Conservation (phyloP, 306 rosid species). For the Abrus pulchellus region DNA sequence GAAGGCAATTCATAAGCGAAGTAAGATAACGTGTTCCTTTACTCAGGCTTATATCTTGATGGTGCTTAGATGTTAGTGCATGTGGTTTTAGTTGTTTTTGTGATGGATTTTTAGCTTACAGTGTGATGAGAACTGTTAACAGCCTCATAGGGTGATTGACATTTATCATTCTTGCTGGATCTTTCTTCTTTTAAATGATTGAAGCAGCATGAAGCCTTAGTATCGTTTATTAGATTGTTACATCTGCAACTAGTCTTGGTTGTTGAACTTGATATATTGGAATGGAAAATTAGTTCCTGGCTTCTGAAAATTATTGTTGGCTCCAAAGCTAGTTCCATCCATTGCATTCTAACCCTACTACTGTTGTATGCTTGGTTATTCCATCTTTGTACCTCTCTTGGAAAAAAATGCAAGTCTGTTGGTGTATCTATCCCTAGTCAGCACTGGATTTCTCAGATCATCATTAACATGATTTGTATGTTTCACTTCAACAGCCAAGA, state of each 20-base stretch:
- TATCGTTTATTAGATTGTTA: not conserved
- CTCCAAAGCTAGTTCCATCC: slow-evolving; percentile 22
- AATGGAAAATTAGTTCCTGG: not conserved
- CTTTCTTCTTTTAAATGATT: slow-evolving; percentile 13
- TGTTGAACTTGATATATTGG: slow-evolving; percentile 11
- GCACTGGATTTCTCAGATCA: slow-evolving; percentile 40
- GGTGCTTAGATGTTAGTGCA: slow-evolving; percentile 25
- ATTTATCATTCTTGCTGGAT: slow-evolving; percentile 32
- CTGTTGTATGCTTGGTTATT: slow-evolving; percentile 33
- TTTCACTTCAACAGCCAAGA: slow-evolving; percentile 77
- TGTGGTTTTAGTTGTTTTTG: slow-evolving; percentile 17
- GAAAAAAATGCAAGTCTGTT: slow-evolving; percentile 24
- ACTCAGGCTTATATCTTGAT: slow-evolving; percentile 4
- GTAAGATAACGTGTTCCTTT: slow-evolving; percentile 61
- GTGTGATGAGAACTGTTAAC: slow-evolving; percentile 12
- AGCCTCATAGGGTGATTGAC: slow-evolving; percentile 13
- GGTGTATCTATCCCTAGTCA: slow-evolving; percentile 8
- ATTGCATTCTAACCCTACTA: slow-evolving; percentile 19
- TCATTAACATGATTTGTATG: slow-evolving; percentile 48
- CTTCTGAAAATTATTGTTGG: not conserved
- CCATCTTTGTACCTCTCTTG: slow-evolving; percentile 18
- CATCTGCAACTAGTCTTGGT: slow-evolving; percentile 6
- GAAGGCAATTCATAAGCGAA: slow-evolving; percentile 79
- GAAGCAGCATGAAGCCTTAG: not conserved
- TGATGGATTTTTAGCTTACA: slow-evolving; percentile 9